A percentile compares a stretch with the other conserved stretches of the same genome.
Evolutionary conservation across 2,329 filamentous ascomycete genomes (phyloP).

Genomic region (Aureobasidium musti): DNA sequence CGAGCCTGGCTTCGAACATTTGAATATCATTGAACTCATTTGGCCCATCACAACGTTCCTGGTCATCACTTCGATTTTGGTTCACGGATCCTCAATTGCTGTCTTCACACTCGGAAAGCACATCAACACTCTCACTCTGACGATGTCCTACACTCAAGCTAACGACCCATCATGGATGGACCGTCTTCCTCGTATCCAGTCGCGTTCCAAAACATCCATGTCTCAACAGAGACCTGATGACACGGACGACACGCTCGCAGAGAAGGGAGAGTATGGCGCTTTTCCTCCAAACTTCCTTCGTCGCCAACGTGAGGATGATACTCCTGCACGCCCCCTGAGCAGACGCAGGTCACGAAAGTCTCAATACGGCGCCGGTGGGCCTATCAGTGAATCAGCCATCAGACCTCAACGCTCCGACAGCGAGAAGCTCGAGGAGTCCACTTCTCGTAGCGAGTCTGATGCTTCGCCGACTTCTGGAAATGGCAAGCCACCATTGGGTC

Average conservation of each 20-base stretch:
- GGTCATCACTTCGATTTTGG: conserved; percentile 89
- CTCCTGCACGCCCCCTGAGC: conserved; percentile 64
- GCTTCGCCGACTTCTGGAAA: conserved; percentile 36
- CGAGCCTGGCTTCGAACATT: conserved; percentile 59
- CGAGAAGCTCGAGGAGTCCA: conserved; percentile 31
- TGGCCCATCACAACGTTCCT: conserved; percentile 96
- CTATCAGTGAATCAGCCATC: conserved; percentile 87
- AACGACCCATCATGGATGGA: conserved; percentile 96
- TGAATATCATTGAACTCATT: conserved; percentile 76
- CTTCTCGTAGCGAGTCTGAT: conserved; percentile 41
- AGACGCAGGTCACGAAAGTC: conserved; percentile 62
- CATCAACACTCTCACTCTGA: conserved; percentile 94
- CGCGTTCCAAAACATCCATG: conserved; percentile 77
- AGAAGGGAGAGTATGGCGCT: conserved; percentile 64
- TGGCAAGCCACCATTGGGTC: conserved; percentile 38
- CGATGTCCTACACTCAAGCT: conserved; percentile 91
- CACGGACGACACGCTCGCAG: conserved; percentile 58
- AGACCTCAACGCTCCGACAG: conserved; percentile 54
- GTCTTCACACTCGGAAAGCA: conserved; percentile 97
- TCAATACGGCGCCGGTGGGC: conserved; percentile 78
- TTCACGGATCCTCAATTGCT: conserved; percentile 96
- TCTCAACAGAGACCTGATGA: conserved; percentile 67
- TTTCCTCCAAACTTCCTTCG: conserved; percentile 76
- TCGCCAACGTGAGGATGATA: conserved; percentile 75
- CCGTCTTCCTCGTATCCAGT: conserved; percentile 77